phyloP scores from a whole-genome alignment of 306 rosid species.

The Pterocarpus macrocarpus region DNA sequence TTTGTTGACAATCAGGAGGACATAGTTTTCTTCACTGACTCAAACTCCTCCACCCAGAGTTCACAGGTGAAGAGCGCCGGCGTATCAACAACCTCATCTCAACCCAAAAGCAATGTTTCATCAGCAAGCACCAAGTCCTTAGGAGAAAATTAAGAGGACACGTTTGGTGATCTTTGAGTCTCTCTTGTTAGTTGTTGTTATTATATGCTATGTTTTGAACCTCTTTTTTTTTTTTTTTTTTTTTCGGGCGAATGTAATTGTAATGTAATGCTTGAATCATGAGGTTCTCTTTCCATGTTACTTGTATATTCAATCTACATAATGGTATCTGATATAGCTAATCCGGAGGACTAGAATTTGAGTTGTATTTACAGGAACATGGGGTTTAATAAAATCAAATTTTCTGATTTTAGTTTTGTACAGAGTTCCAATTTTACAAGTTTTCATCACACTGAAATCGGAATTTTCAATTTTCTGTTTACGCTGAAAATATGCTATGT shows the following conservation, averaged over 20 bases:
- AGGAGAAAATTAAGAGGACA: constrained; percentile 35
- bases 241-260: constrained; percentile 13
- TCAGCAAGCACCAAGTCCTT: constrained; percentile 21
- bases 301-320: neutral
- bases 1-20: constrained; percentile 48
- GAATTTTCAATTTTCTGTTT: too few relatives aligned
- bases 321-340: constrained; percentile 5
- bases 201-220: constrained; percentile 1
- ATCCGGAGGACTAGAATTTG: neutral
- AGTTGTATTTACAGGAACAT: neutral
- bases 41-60: constrained; percentile 55
- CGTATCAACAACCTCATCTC: constrained; percentile 42
- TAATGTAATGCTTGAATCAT: constrained; percentile 18
- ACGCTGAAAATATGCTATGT: constrained; percentile 3
- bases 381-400: too few relatives aligned
- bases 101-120: constrained; percentile 45
- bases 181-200: neutral
- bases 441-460: too few relatives aligned
- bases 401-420: too few relatives aligned
- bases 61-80: constrained; percentile 51
- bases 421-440: too few relatives aligned
- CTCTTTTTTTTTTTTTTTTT: too few relatives aligned
- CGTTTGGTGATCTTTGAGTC: neutral
- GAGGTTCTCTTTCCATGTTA: constrained; percentile 20
- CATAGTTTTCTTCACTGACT: constrained; percentile 59